Evolutionary conservation across 2,329 filamentous ascomycete genomes (phyloP).

Genomic region (Fusarium piperis): DNA sequence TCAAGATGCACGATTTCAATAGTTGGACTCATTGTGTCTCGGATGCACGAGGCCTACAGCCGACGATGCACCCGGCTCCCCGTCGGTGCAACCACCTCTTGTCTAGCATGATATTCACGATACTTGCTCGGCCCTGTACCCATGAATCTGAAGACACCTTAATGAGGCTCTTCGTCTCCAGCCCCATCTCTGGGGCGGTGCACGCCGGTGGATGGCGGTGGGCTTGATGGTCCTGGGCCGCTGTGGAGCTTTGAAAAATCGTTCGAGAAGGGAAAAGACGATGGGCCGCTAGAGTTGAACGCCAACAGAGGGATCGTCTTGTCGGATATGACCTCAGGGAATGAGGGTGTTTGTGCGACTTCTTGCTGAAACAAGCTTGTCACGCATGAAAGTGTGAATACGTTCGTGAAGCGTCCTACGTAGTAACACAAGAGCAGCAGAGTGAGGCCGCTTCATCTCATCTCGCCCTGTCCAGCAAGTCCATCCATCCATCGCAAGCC

Average conservation of each 20-base stretch:
- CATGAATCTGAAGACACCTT: neutral
- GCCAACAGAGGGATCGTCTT: neutral
- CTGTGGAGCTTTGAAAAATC: neutral
- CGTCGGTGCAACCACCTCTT: neutral
- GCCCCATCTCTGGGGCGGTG: conserved; percentile 1
- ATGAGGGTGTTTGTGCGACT: neutral
- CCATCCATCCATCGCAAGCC: neutral
- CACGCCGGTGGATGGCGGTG: conserved; percentile 1
- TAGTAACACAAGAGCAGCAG: neutral
- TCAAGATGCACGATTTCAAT: conserved; percentile 12
- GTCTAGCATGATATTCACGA: neutral
- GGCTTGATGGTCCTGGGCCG: neutral
- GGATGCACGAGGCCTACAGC: conserved; percentile 11
- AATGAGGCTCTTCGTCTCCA: neutral
- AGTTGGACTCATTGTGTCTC: conserved; percentile 9
- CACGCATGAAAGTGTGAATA: neutral
- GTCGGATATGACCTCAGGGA: neutral
- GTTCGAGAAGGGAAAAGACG: neutral
- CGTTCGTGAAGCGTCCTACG: neutral
- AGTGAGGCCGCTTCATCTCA: neutral
- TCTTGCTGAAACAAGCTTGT: neutral
- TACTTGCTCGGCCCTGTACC: neutral
- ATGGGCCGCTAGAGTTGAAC: neutral
- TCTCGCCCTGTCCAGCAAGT: neutral
- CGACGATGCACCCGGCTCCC: neutral